Evolutionary conservation across 2,329 filamentous ascomycete species (phyloP).

Genomic region (Neoscytalidium dimidiatum): DNA sequence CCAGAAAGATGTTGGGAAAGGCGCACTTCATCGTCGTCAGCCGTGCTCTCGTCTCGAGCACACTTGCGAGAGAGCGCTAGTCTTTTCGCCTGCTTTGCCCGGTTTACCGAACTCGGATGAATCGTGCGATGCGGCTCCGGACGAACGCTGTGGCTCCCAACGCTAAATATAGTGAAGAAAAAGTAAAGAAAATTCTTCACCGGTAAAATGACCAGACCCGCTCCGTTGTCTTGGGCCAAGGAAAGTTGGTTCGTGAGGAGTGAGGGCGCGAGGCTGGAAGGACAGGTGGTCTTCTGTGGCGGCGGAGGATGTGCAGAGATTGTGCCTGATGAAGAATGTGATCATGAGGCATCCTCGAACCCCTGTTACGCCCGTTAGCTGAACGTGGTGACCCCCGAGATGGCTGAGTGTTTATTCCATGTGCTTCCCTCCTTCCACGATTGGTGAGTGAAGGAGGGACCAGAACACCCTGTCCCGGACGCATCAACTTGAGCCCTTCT

Average conservation of each 20-base stretch:
- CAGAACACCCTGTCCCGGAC: background rate
- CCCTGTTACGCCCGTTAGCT: slow-evolving; percentile 1
- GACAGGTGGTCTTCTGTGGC: background rate
- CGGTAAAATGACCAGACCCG: background rate
- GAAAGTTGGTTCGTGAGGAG: background rate
- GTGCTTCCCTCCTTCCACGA: background rate
- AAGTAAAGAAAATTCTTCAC: slow-evolving; percentile 3
- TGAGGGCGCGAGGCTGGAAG: background rate
- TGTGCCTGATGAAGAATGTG: slow-evolving; percentile 11
- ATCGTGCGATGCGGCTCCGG: slow-evolving; percentile 7
- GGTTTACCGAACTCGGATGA: background rate
- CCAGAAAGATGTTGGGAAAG: background rate
- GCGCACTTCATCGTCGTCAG: background rate
- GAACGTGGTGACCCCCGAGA: background rate
- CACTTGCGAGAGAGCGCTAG: background rate
- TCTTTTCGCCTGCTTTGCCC: background rate
- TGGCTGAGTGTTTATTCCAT: background rate
- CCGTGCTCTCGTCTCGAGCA: background rate
- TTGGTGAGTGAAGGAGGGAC: background rate
- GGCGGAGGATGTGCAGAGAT: background rate
- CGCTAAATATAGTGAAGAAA: background rate
- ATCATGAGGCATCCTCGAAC: background rate
- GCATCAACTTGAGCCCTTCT: background rate
- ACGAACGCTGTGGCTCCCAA: background rate
- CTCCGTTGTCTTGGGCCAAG: background rate